Percentiles rank a stretch among this genome's conserved stretches.
Evolutionary conservation across 768 basidiomycete species (phyloP).

Genomic region (Mycena vulgaris): DNA sequence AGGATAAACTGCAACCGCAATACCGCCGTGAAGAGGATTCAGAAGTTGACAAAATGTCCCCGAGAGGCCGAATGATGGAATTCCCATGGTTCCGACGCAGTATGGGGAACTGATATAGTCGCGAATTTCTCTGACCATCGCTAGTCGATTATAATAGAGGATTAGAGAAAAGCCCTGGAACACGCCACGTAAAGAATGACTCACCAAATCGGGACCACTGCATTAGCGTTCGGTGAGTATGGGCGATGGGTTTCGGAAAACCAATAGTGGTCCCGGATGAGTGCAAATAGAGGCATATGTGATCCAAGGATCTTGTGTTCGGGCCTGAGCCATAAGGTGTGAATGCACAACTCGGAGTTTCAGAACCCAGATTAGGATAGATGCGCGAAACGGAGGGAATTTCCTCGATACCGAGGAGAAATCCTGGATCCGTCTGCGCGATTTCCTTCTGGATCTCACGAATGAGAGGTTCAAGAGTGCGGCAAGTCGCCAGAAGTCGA

Average conservation of each 20-base stretch:
- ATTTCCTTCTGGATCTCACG: background rate
- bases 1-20: conserved; percentile 45
- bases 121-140: conserved; percentile 29
- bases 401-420: background rate
- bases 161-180: background rate
- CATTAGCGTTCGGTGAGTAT: conserved; percentile 40
- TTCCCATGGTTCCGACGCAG: conserved; percentile 46
- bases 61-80: conserved; percentile 52
- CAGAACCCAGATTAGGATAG: background rate
- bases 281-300: conserved; percentile 48
- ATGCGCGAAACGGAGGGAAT: background rate
- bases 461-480: background rate
- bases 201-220: conserved; percentile 47
- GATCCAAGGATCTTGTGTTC: conserved; percentile 27
- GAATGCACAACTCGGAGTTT: background rate
- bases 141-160: no score
- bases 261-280: conserved; percentile 61
- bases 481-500: background rate
- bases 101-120: conserved; percentile 32
- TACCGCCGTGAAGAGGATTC: conserved; percentile 41
- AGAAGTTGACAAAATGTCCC: conserved; percentile 47
- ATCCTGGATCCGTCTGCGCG: background rate
- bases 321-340: background rate
- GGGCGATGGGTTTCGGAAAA: conserved; percentile 53
- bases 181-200: background rate